Base-by-base conservation (phyloP, 495 filamentous ascomycete species). In the Beverwykella pulmonaria region DNA sequence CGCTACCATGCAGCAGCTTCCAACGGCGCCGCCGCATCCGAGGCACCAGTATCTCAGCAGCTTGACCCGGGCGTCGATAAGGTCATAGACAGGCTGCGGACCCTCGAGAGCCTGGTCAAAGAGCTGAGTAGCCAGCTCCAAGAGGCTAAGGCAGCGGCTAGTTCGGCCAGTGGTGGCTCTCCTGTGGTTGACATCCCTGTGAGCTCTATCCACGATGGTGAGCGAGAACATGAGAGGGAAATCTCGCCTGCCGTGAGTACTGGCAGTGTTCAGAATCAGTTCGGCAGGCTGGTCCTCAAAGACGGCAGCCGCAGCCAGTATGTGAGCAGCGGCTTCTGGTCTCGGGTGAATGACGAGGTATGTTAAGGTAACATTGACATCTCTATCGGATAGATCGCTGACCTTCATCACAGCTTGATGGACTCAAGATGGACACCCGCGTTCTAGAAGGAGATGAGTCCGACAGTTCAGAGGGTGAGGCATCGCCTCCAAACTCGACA, bases 31-130 rank as follows among this genome's bases (percentile, higher is more conserved):
- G 68, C 64, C 23, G 61, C 66, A 54, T 60, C 64, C 30, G 67
- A 66, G 19, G 19, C 52, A 55, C 59, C 50, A 2, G 39, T 61
- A 72, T 26, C 72, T 54, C 10, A 52, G 48, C 10, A 10, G 8
- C 3, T 19, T 17, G 22, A 23, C 3, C 48, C 48, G 48, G 48
- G 17, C 48, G 52, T 54, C 7, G 75, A 73, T 39, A 74, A 79
- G 39, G 77, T 86, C 41, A 79, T 87, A 79, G 79, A 83, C 3
- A 77, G 84, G 57, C 67, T 88, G 41, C 79, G 75, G 9, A 78
- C 71, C 3, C 80, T 87, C 10, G 85, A 88, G 69, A 73, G 65
- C 8, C 78, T 88, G 8, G 83, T 88, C 22, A 82, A 80, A 59
- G 81, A 84, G n/a, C 73, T 87, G 34, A 82, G 77, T n/a, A 70